A percentile compares a stretch with the other conserved stretches of the same genome.
Conservation (phyloP, 2,329 filamentous ascomycete species). For the Penicillium sp. region DNA sequence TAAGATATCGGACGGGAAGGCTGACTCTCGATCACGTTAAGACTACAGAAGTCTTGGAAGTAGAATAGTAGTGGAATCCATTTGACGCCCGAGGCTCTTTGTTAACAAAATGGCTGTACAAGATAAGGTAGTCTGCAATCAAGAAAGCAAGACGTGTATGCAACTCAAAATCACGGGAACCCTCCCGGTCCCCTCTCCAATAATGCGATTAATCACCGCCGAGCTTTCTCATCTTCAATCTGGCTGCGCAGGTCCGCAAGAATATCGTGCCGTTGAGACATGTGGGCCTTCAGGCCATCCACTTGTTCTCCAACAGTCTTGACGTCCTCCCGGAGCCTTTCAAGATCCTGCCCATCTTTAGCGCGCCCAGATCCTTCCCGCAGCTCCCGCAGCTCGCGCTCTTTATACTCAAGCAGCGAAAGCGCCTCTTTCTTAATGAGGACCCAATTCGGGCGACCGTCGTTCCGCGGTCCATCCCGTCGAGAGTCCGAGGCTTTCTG, state of each 20-base stretch:
- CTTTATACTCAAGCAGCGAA: constrained; percentile 92
- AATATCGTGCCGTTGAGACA: constrained; percentile 72
- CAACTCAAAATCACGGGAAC: constrained; percentile 11
- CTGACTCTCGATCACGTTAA: too few species aligned
- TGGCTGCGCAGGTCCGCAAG: constrained; percentile 76
- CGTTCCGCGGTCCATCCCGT: constrained; percentile 55
- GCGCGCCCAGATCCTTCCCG: constrained; percentile 58
- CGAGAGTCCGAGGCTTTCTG: constrained; percentile 71
- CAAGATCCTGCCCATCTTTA: constrained; percentile 70
- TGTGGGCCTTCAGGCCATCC: constrained; percentile 81
- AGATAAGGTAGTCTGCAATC: constrained; percentile 14
- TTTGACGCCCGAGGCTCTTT: constrained; percentile 38
- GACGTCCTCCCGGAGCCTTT: constrained; percentile 81
- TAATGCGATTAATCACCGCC: constrained; percentile 34
- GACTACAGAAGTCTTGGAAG: too few species aligned
- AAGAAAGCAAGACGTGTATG: constrained; percentile 14
- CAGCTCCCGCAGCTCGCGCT: constrained; percentile 72
- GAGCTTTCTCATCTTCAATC: constrained; percentile 81
- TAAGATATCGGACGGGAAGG: too few species aligned
- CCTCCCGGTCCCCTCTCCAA: neutral
- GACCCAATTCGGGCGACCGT: constrained; percentile 79
- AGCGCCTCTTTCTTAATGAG: constrained; percentile 93
- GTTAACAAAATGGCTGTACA: constrained; percentile 37
- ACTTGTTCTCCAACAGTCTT: constrained; percentile 91
- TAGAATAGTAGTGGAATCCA: constrained; percentile 20